phyloP scores from a whole-genome alignment of 805 yeast genomes.

The Kodamaea sagamina region DNA sequence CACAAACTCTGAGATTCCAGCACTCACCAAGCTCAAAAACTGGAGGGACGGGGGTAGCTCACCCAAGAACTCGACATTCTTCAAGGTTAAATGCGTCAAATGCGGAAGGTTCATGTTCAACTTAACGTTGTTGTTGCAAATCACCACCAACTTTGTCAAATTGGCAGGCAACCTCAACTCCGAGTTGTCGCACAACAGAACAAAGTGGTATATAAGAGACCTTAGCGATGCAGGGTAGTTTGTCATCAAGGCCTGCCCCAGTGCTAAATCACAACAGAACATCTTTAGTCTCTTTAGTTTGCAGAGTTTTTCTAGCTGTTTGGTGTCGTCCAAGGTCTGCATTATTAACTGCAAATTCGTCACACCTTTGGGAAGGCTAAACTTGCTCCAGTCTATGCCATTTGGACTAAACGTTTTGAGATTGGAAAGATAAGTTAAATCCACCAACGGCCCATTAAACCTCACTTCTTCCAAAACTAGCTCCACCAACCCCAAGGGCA shows the following conservation, averaged over 20 bases:
- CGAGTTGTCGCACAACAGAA: background rate
- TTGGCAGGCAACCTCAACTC: slow-evolving; percentile 2
- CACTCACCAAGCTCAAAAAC: background rate
- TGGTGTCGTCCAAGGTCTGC: slow-evolving; percentile 4
- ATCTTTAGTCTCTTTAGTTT: background rate
- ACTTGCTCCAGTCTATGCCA: slow-evolving; percentile 3
- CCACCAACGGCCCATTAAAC: background rate
- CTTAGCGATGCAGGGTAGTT: background rate
- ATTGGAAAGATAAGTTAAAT: background rate
- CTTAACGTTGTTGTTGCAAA: background rate
- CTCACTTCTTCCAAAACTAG: slow-evolving; percentile 3
- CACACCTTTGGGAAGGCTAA: background rate
- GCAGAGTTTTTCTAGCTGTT: background rate
- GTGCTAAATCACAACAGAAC: slow-evolving; percentile 4
- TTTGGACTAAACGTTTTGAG: slow-evolving; percentile 1
- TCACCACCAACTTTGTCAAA: background rate
- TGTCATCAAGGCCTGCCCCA: background rate
- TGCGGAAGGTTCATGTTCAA: background rate
- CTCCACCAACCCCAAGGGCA: slow-evolving; percentile 4
- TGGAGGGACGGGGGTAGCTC: background rate
- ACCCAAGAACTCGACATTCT: background rate
- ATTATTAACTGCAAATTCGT: background rate
- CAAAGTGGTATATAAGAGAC: slow-evolving; percentile 1
- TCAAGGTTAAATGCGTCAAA: background rate
- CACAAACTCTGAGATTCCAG: background rate